Conservation (phyloP, 2,329 filamentous ascomycete species). For the Apiospora aurea region DNA sequence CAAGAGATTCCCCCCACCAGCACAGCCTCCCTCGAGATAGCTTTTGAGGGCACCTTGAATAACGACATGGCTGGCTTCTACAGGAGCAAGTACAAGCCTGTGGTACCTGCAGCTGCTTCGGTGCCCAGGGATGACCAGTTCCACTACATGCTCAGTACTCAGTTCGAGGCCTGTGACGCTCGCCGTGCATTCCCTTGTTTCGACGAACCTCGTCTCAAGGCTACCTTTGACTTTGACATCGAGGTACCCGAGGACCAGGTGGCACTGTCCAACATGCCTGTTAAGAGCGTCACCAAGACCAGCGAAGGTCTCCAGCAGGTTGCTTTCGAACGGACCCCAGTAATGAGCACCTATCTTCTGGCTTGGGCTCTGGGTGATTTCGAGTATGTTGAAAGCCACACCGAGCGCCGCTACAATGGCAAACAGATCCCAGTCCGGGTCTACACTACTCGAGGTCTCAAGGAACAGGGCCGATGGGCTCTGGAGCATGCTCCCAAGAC, state of each 20-base stretch:
- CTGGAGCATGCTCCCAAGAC: constrained; percentile 91
- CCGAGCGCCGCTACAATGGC: constrained; percentile 88
- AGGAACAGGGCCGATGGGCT: constrained; percentile 89
- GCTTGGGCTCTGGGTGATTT: constrained; percentile 98
- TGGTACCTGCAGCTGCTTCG: constrained; percentile 72
- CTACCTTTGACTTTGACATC: constrained; percentile 92
- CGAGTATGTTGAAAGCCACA: constrained; percentile 93
- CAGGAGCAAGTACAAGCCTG: constrained; percentile 90
- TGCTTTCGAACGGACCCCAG: constrained; percentile 81
- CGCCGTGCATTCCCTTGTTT: constrained; percentile 96
- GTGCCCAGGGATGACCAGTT: constrained; percentile 76
- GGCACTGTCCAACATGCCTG: constrained; percentile 94
- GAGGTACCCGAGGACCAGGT: constrained; percentile 89
- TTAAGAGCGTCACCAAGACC: constrained; percentile 70
- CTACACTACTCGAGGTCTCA: constrained; percentile 93
- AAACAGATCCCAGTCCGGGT: constrained; percentile 92
- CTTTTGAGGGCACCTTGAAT: constrained; percentile 84
- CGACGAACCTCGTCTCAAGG: constrained; percentile 96
- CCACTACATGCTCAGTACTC: constrained; percentile 87
- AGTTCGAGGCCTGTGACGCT: constrained; percentile 97
- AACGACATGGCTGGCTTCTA: constrained; percentile 94
- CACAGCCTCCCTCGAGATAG: constrained; percentile 71
- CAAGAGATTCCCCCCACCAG: constrained; percentile 72
- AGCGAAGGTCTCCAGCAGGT: constrained; percentile 74
- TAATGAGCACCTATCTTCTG: constrained; percentile 92